These are phyloP conservation scores for Tolypocladium ophioglossoides DNA, from an alignment of 2,329 filamentous ascomycete genomes.

Conservation along the genomic window DNA sequence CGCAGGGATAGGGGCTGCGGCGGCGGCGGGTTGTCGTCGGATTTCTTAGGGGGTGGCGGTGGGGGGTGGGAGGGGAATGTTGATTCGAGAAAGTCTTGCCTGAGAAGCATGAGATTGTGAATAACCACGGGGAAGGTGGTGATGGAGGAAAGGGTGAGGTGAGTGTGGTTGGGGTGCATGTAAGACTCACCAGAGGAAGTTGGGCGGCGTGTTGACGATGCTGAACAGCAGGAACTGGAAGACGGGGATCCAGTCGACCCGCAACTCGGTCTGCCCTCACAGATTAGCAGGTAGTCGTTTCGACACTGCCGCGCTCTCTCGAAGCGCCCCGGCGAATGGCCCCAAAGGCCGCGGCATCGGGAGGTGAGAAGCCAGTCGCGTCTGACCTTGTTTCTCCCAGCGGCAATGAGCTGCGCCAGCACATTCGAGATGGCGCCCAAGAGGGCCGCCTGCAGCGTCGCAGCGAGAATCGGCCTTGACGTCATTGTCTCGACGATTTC, in stretches of 20 bases:
- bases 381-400: slow-evolving; percentile 48
- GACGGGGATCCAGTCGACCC: slow-evolving; percentile 56
- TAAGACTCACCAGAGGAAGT: slow-evolving; percentile 65
- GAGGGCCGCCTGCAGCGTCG: slow-evolving; percentile 54
- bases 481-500: slow-evolving; percentile 10
- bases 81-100: slow-evolving; percentile 67
- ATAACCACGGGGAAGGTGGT: background rate
- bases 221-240: slow-evolving; percentile 70
- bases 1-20: slow-evolving; percentile 37
- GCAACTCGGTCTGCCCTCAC: slow-evolving; percentile 3
- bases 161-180: background rate
- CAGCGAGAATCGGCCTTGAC: slow-evolving; percentile 41
- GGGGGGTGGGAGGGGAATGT: slow-evolving; percentile 56
- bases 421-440: slow-evolving; percentile 61
- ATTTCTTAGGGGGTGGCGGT: slow-evolving; percentile 22
- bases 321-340: background rate
- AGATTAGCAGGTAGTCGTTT: background rate
- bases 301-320: background rate
- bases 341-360: background rate
- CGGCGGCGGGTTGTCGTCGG: slow-evolving; percentile 1
- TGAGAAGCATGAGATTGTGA: slow-evolving; percentile 18
- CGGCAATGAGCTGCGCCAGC: slow-evolving; percentile 59
- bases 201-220: slow-evolving; percentile 65
- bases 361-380: slow-evolving; percentile 12
- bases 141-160: background rate